These are phyloP conservation scores for Daedaleopsis nitida DNA, from an alignment of 768 basidiomycete species.

Conservation along the genomic window DNA sequence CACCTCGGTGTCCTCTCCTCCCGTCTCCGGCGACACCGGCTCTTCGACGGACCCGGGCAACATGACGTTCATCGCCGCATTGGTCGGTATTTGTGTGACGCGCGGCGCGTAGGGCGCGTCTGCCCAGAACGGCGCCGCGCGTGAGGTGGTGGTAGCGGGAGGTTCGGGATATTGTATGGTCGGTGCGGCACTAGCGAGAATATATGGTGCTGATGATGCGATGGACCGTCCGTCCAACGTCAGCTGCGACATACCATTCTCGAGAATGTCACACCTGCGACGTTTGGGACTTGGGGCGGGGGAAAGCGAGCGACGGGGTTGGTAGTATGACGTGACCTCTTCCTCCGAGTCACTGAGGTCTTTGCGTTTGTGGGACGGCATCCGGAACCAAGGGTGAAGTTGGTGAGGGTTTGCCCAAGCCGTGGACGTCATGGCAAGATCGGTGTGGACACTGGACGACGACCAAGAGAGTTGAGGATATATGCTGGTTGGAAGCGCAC, in stretches of 20 bases:
- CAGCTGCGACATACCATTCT: constrained; percentile 60
- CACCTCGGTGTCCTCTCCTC: constrained; percentile 20
- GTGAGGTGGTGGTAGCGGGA: not conserved
- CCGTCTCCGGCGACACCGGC: constrained; percentile 27
- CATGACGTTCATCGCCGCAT: constrained; percentile 19
- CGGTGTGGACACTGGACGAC: not conserved
- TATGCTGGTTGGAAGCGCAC: constrained; percentile 5
- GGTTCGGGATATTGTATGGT: constrained; percentile 4
- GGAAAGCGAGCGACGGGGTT: constrained; percentile 16
- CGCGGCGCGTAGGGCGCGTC: not conserved
- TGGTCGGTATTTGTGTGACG: constrained; percentile 4
- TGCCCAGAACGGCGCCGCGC: constrained; percentile 8
- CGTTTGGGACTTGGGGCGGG: constrained; percentile 41
- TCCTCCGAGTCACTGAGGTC: constrained; percentile 21
- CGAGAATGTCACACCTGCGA: constrained; percentile 49
- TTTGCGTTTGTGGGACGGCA: constrained; percentile 45
- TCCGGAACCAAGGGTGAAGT: constrained; percentile 48
- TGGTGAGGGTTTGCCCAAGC: constrained; percentile 36
- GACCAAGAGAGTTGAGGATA: not conserved
- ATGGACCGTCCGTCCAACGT: constrained; percentile 27
- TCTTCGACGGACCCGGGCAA: constrained; percentile 47
- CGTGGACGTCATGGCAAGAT: constrained; percentile 33
- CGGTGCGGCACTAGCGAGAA: not conserved
- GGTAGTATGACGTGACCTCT: constrained; percentile 16
- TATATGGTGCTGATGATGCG: constrained; percentile 4